Evolutionary conservation across 169 alveolate genomes (phyloP).

Genomic region (Pseudocohnilembus persalinus): DNA sequence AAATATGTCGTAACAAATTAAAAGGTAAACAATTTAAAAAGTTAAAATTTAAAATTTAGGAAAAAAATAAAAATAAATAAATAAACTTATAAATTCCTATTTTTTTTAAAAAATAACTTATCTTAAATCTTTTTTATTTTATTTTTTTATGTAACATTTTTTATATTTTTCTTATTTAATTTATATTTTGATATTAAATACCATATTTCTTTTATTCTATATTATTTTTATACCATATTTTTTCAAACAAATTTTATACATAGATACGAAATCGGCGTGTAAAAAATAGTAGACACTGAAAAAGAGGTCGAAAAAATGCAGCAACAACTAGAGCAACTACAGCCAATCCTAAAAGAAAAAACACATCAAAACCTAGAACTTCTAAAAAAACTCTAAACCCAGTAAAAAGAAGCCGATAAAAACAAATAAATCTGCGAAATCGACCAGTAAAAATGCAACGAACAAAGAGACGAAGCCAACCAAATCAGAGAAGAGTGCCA

Average conservation of each 20-base stretch:
- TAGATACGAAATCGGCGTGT: conserved; percentile 37
- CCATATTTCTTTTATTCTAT: no score
- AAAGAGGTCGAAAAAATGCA: conserved; percentile 57
- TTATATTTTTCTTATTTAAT: no score
- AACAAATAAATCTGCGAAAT: conserved; percentile 69
- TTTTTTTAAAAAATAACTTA: no score
- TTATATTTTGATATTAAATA: no score
- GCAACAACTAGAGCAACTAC: conserved; percentile 58
- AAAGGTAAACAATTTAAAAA: no score
- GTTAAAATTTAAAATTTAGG: no score
- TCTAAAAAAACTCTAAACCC: conserved; percentile 64
- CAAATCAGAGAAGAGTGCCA: conserved; percentile 73
- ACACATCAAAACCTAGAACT: conserved; percentile 68
- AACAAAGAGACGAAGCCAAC: conserved; percentile 70
- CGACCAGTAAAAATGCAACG: conserved; percentile 73
- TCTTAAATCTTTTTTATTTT: no score
- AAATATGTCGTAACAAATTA: neutral
- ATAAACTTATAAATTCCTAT: no score
- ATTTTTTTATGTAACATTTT: no score
- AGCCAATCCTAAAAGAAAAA: conserved; percentile 69
- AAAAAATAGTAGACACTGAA: conserved; percentile 56
- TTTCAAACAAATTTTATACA: neutral
- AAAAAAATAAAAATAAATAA: no score
- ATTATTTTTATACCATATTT: neutral
- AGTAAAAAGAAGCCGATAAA: conserved; percentile 71